Percentiles rank a stretch among this genome's conserved stretches.
These are phyloP conservation scores for Eleusine indica DNA, from an alignment of 176 grass and related monocot genomes.

Conservation along the genomic window DNA sequence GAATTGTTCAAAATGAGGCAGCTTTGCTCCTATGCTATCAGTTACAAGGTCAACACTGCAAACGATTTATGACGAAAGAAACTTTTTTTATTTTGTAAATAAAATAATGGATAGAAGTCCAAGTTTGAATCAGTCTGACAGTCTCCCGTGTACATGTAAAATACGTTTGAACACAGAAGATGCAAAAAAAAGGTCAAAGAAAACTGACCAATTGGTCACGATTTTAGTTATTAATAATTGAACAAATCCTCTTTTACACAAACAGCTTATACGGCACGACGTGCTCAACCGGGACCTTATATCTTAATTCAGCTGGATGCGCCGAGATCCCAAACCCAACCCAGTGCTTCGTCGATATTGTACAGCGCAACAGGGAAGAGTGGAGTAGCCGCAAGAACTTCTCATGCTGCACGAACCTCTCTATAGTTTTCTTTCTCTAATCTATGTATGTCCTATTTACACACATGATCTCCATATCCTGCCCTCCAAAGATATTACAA, in stretches of 20 bases:
- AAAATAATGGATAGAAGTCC: constrained; percentile 24
- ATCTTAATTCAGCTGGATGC: constrained; percentile 34
- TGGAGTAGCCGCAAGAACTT: constrained; percentile 42
- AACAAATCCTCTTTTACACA: constrained; percentile 52
- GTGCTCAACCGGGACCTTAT: not conserved
- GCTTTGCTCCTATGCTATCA: constrained; percentile 1
- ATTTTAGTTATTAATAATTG: constrained; percentile 54
- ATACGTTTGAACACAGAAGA: constrained; percentile 20
- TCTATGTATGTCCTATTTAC: constrained; percentile 71
- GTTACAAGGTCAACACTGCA: constrained; percentile 37
- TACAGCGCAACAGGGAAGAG: constrained; percentile 49
- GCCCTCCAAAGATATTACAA: constrained; percentile 94
- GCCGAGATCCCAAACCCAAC: constrained; percentile 24
- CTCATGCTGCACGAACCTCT: constrained; percentile 43
- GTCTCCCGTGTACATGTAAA: constrained; percentile 29
- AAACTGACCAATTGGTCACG: constrained; percentile 59
- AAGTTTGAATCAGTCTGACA: constrained; percentile 43
- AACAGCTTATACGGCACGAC: constrained; percentile 23
- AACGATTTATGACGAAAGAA: constrained; percentile 45
- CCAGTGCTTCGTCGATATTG: constrained; percentile 45
- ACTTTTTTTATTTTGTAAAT: not conserved
- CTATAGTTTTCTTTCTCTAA: constrained; percentile 55
- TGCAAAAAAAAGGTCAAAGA: constrained; percentile 38
- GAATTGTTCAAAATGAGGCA: constrained; percentile 32
- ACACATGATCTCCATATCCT: constrained; percentile 93